These are phyloP conservation scores for Clathrospora elynae DNA, from an alignment of 2,329 filamentous ascomycete genomes.

Conservation along the genomic window DNA sequence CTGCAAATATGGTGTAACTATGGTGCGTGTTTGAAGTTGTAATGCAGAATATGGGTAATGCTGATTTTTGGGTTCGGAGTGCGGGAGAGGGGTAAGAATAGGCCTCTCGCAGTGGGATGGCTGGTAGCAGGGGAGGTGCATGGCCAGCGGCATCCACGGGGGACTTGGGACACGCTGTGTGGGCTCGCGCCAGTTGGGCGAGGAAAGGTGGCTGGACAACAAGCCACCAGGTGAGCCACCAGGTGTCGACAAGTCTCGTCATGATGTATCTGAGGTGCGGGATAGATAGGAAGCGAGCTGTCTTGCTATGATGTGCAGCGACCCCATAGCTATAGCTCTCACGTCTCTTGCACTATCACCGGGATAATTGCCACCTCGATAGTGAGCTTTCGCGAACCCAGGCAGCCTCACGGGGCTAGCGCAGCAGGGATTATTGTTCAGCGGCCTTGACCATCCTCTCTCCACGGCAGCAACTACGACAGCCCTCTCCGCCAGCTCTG, in stretches of 20 bases:
- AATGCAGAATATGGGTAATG: too few relatives aligned
- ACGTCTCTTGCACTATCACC: too few relatives aligned
- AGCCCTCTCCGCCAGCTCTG: conserved; percentile 14
- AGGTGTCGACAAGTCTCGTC: conserved; percentile 2
- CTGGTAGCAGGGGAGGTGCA: conserved; percentile 12
- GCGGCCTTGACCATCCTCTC: conserved; percentile 19
- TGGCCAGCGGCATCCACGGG: conserved; percentile 17
- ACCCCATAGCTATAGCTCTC: too few relatives aligned
- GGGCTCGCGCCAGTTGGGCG: conserved; percentile 3
- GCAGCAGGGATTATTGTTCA: conserved; percentile 22
- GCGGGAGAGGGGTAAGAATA: conserved; percentile 12
- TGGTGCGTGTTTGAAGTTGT: too few relatives aligned
- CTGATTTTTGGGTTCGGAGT: conserved; percentile 1
- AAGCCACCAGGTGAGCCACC: too few relatives aligned
- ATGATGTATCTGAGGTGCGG: too few relatives aligned
- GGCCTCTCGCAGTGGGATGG: conserved; percentile 3
- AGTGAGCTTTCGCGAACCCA: too few relatives aligned
- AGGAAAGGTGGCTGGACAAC: conserved; percentile 12
- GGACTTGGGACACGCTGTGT: conserved; percentile 11
- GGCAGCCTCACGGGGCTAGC: conserved; percentile 13
- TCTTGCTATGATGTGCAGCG: not conserved
- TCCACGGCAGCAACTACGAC: conserved; percentile 16
- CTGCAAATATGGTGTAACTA: too few relatives aligned
- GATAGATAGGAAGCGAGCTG: not conserved
- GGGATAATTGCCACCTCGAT: too few relatives aligned